Conservation (phyloP, 805 yeast species). For the Metschnikowia matae region DNA sequence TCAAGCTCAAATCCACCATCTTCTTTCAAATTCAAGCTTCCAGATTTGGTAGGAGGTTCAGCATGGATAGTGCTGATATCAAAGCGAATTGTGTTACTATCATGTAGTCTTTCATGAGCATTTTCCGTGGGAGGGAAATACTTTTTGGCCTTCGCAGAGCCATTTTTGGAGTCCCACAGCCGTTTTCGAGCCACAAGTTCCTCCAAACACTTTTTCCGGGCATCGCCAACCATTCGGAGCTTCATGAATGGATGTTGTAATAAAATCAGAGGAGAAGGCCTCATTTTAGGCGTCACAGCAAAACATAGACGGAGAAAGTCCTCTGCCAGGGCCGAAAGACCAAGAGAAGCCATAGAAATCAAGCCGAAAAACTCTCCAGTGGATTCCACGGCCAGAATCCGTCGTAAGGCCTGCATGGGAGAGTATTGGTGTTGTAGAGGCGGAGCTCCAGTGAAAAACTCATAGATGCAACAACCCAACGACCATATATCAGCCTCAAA, state of each 20-base stretch:
- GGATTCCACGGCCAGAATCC: constrained; percentile 29
- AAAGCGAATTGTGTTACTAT: constrained; percentile 24
- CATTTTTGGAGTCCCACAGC: constrained; percentile 39
- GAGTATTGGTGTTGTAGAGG: constrained; percentile 44
- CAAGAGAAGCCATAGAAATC: background rate
- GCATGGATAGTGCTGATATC: constrained; percentile 31
- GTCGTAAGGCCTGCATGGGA: constrained; percentile 44
- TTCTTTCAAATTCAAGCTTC: background rate
- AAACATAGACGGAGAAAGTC: constrained; percentile 2
- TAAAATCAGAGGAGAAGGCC: constrained; percentile 1
- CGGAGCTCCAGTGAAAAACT: constrained; percentile 67
- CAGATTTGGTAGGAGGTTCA: background rate
- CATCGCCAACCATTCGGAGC: background rate
- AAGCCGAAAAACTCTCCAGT: constrained; percentile 29
- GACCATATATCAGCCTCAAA: constrained; percentile 76
- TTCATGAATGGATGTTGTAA: background rate
- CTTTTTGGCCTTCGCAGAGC: constrained; percentile 23
- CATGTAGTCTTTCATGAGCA: constrained; percentile 4
- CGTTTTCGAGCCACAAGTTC: constrained; percentile 32
- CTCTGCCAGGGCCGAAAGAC: background rate
- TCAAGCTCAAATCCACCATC: no score
- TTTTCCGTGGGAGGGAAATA: constrained; percentile 37
- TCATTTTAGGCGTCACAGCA: background rate
- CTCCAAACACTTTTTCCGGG: constrained; percentile 20
- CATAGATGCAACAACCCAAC: constrained; percentile 73